Base-by-base conservation (phyloP, 257 asterid species). In the Solanum clarkiae region DNA sequence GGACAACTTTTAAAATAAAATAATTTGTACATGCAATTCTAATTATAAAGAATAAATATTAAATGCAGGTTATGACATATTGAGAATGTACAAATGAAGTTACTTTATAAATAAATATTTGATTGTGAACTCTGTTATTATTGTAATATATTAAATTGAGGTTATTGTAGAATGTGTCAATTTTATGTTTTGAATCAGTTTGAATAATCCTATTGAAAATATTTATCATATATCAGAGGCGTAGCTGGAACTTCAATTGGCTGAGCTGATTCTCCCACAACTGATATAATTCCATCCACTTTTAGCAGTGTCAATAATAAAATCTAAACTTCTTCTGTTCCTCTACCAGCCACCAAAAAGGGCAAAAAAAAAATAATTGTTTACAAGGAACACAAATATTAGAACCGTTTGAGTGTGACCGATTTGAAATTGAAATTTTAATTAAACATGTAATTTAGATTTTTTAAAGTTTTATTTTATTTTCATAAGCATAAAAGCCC, bases 191-290 rank as follows among this genome's bases (percentile, higher is more conserved):
- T 56, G 22, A 56, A 56, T 56, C 1, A 8, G 62, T 2, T 5
- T 55, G 17, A 17, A 55, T 55, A 17, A 8, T 55, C 7, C n/a
- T 16, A 8, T 1, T 4, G 24, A 62, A 53, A 26, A 26, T 10
- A 26, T 87, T 84, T 80, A 90, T 97, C 98, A 59, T 90, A 95
- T 80, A 94, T 90, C 83, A 95, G 65, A 54, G 97, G 96, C 54
- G 92, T 92, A 7, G 98, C 87, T 20, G 98, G 97, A 1, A 93
- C 96, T 18, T 92, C 95, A 13, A 95, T 22, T 8, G 98, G 98
- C 90, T 92, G 91, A 63, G 91, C 94, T 0, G 98, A 97, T 81
- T 96, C 98, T 7, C 98, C 97, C 18, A 92, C 97, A 65, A 95
- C 59, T 54, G 88, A 93, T 54, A 95, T 77, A 7, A 96, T 94